phyloP scores from a whole-genome alignment of 2,329 filamentous ascomycete species.

The Ascochyta koolunga region DNA sequence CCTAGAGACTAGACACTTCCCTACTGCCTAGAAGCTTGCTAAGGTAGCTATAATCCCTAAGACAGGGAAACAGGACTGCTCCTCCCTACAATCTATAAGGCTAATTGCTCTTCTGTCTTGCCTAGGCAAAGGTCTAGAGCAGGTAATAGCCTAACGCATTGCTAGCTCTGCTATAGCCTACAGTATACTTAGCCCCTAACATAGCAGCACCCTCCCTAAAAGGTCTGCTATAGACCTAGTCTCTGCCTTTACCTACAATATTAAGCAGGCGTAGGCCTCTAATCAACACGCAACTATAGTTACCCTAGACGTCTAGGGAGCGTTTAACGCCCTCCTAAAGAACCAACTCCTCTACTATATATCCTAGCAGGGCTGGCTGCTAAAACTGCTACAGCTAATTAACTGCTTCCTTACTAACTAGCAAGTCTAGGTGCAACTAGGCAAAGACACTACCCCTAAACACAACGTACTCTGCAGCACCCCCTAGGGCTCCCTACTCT shows the following conservation, averaged over 20 bases:
- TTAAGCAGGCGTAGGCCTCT: background rate
- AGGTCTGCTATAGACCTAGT: slow-evolving; percentile 6
- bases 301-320: slow-evolving; percentile 9
- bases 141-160: slow-evolving; percentile 3
- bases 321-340: slow-evolving; percentile 12
- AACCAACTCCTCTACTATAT: slow-evolving; percentile 9
- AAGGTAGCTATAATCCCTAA: background rate
- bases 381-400: background rate
- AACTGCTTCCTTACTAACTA: background rate
- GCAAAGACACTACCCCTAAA: background rate
- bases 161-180: slow-evolving; percentile 3
- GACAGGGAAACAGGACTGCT: slow-evolving; percentile 6
- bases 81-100: slow-evolving; percentile 1
- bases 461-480: slow-evolving; percentile 1
- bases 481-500: slow-evolving; percentile 1
- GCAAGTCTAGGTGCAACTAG: background rate
- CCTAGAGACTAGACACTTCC: background rate
- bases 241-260: slow-evolving; percentile 4
- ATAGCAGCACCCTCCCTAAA: slow-evolving; percentile 5
- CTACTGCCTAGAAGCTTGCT: background rate
- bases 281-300: slow-evolving; percentile 6
- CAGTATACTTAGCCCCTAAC: slow-evolving; percentile 8
- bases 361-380: slow-evolving; percentile 5
- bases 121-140: slow-evolving; percentile 14
- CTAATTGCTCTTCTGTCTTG: slow-evolving; percentile 13